A percentile compares a stretch with the other conserved stretches of the same genome.
Evolutionary conservation across 2,329 filamentous ascomycete species (phyloP).

Genomic region (Zopfia rhizophila): DNA sequence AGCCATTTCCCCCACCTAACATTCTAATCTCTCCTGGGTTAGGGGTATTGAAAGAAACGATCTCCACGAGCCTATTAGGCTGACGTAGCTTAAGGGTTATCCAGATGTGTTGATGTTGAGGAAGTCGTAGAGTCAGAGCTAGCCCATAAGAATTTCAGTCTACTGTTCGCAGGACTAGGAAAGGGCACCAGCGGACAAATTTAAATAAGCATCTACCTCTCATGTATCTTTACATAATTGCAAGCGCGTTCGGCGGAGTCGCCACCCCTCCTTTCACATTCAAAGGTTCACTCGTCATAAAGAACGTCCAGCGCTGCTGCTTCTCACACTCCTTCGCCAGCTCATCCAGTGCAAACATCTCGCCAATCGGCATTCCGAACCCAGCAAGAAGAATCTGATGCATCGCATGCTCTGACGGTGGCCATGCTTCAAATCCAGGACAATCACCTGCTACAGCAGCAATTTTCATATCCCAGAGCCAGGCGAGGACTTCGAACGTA

Average conservation of each 20-base stretch:
- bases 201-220: too few species aligned
- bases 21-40: too few species aligned
- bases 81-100: too few species aligned
- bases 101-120: too few species aligned
- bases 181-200: too few species aligned
- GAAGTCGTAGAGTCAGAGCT: too few species aligned
- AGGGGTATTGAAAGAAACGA: too few species aligned
- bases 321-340: conserved; percentile 52
- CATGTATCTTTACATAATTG: conserved; percentile 38
- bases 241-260: conserved; percentile 46
- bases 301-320: conserved; percentile 54
- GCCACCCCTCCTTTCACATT: conserved; percentile 54
- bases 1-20: too few species aligned
- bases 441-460: conserved; percentile 48
- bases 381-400: conserved; percentile 51
- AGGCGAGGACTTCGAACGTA: conserved; percentile 27
- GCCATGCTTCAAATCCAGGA: conserved; percentile 46
- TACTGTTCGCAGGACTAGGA: too few species aligned
- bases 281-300: conserved; percentile 56
- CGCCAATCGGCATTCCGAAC: conserved; percentile 58
- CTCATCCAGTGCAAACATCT: conserved; percentile 57
- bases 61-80: too few species aligned
- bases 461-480: conserved; percentile 41
- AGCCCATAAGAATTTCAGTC: too few species aligned
- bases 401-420: conserved; percentile 32